A percentile compares a stretch with the other conserved stretches of the same genome.
Evolutionary conservation across 1,139 yeast species (phyloP).

Genomic region (Yamadazyma diospyri): DNA sequence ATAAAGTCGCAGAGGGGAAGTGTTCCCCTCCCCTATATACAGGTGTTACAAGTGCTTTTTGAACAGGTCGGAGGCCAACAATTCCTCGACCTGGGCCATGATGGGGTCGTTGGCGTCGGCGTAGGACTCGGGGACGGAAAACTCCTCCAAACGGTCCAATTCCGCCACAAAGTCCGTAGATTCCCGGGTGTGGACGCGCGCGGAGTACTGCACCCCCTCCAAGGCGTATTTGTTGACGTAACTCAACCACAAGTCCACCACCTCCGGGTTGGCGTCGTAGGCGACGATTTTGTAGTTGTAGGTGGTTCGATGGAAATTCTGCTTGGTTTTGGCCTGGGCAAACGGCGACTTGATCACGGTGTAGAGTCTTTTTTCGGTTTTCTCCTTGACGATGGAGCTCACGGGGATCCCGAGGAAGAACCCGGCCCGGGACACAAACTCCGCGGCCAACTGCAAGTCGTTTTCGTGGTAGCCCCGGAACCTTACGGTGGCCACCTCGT

Average conservation of each 20-base stretch:
- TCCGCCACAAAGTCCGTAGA: constrained; percentile 39
- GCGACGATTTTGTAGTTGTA: constrained; percentile 70
- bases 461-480: constrained; percentile 71
- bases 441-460: constrained; percentile 71
- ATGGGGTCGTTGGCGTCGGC: constrained; percentile 53
- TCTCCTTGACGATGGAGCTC: constrained; percentile 48
- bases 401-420: constrained; percentile 88
- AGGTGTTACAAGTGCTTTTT: constrained; percentile 32
- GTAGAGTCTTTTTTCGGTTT: constrained; percentile 74
- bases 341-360: constrained; percentile 93
- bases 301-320: constrained; percentile 88
- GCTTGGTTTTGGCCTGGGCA: constrained; percentile 91
- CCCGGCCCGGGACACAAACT: constrained; percentile 87
- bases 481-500: constrained; percentile 66
- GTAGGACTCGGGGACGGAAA: constrained; percentile 35
- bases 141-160: constrained; percentile 28
- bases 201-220: constrained; percentile 80
- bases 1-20: neutral
- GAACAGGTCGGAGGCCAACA: constrained; percentile 57
- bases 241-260: constrained; percentile 78
- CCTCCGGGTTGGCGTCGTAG: constrained; percentile 84
- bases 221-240: constrained; percentile 75
- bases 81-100: constrained; percentile 68
- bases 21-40: neutral
- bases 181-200: constrained; percentile 64